Evolutionary conservation across 192 early-diverging fungal species (phyloP), one percentile per base, ranked within the genome.

Genomic region (Cladochytrium replicatum): DNA sequence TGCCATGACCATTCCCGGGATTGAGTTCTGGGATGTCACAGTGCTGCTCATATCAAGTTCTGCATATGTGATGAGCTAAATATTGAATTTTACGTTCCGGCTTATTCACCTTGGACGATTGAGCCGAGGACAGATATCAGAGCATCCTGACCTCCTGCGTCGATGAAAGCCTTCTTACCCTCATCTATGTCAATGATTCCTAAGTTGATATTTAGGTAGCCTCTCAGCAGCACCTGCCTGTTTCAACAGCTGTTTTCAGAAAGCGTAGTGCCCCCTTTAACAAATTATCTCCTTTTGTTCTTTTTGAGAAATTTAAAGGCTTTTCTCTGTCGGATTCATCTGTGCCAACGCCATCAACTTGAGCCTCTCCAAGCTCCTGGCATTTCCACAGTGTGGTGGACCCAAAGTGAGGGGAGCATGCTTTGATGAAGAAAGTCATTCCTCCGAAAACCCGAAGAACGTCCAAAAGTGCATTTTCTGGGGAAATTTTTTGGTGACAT

Each of bases 1-100:
- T 13, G 63, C 40, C n/a, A 75, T 50, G 4, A 75, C 55, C 0
- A 75, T 52, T 1, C 61, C 63, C 9, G 67, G 56, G 0, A 71
- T 42, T 2, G 68, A 54, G 57, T 60, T 68, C 2, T 46, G 29
- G 26, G 51, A 54, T 27, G 61, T 43, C 4, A 66, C 28, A 5
- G 63, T 46, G 26, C 50, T 46, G 48, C 43, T 51, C 2, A 41
- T 38, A 40, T 50, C 46, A 29, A 62, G 50, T 27, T 45, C 50
- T 43, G 45, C 46, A 31, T 30, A 22, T 21, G 41, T 19, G 19
- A 27, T 48, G 25, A 8, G 46, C 13, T 61, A 9, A 21, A 6
- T 6, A 41, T 22, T 24, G 21, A 19, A 15, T n/a, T 29, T 41
- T 50, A 65, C 58, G 43, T 44, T 64, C 50, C 9, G 63, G 43